Percentiles rank a stretch among this genome's conserved stretches.
Conservation (phyloP, 345 rosid genomes). For the Gossypium stocksii region DNA sequence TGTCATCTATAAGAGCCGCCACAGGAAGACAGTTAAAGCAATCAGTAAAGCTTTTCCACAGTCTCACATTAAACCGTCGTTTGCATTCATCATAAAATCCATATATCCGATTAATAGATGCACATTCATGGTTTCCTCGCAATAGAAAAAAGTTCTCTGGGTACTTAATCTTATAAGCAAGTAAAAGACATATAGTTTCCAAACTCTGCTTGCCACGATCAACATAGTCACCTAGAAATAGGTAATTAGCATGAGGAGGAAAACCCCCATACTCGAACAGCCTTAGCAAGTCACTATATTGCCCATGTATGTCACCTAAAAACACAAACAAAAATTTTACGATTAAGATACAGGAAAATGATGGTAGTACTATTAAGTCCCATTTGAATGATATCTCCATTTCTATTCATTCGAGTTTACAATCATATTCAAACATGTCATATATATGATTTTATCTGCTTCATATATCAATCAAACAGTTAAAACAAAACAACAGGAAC, state of each 20-base stretch:
- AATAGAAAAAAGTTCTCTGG: conserved; percentile 89
- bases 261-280: conserved; percentile 95
- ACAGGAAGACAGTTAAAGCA: conserved; percentile 93
- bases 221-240: conserved; percentile 87
- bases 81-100: conserved; percentile 96
- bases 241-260: conserved; percentile 82
- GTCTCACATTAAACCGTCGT: conserved; percentile 84
- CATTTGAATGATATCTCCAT: neutral
- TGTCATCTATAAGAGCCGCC: conserved; percentile 87
- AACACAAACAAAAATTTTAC: conserved; percentile 11
- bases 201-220: conserved; percentile 96
- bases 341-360: conserved; percentile 3
- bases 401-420: neutral
- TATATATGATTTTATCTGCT: neutral
- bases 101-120: conserved; percentile 85
- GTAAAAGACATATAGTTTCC: conserved; percentile 91
- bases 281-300: conserved; percentile 82
- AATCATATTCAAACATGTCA: neutral
- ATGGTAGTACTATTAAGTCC: neutral
- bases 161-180: conserved; percentile 85
- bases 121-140: conserved; percentile 93
- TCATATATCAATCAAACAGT: conserved; percentile 9
- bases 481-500: neutral
- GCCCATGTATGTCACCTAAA: conserved; percentile 95
- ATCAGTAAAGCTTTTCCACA: conserved; percentile 88